Conservation (phyloP, 2,329 filamentous ascomycete species). For the Hymenoscyphus repandus region DNA sequence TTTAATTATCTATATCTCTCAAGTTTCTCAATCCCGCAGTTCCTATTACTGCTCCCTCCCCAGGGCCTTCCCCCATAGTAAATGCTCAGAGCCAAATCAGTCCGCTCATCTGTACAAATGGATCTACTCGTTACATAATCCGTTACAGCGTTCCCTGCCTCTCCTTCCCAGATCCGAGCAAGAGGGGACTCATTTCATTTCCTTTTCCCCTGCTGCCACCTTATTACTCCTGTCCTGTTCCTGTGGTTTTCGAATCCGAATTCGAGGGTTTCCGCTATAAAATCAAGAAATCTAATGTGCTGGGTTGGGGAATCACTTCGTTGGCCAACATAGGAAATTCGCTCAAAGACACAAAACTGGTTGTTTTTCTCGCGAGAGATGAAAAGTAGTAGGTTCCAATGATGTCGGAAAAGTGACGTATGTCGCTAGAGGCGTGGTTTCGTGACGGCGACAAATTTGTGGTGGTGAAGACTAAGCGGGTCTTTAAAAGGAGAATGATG, state of each 20-base stretch:
- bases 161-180: background rate
- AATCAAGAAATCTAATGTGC: constrained; percentile 20
- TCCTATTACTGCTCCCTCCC: too few relatives aligned
- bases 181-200: background rate
- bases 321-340: constrained; percentile 11
- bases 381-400: background rate
- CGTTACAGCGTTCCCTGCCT: background rate
- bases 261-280: background rate
- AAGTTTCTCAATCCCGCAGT: too few relatives aligned
- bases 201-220: too few relatives aligned
- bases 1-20: too few relatives aligned
- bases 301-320: constrained; percentile 20
- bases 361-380: background rate
- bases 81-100: background rate
- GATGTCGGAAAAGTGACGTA: background rate
- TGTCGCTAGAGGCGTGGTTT: constrained; percentile 1
- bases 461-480: constrained; percentile 19
- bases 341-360: constrained; percentile 1
- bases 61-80: too few relatives aligned
- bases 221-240: too few relatives aligned
- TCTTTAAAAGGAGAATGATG: constrained; percentile 14
- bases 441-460: background rate
- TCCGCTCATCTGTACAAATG: background rate
- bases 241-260: too few relatives aligned
- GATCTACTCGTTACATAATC: background rate